Evolutionary conservation across 2,329 filamentous ascomycete genomes (phyloP), one percentile per base, ranked within the genome.

Genomic region (Epichloe uncinata): DNA sequence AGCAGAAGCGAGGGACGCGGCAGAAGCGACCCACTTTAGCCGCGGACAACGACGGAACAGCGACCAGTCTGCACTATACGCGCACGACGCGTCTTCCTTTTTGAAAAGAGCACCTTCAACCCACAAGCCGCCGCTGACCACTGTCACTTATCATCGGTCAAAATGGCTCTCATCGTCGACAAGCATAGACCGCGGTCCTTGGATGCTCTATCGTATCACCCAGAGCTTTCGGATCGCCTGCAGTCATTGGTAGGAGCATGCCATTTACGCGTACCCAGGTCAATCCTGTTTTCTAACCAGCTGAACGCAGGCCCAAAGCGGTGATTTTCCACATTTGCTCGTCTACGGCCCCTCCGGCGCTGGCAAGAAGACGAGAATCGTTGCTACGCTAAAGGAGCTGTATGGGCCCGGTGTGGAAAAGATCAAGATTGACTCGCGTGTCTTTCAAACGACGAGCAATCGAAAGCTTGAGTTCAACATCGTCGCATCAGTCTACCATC

Each of bases 381-480:
- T 96, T 16, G 90, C 93, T 15, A 97, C 91, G 0, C 73, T 98
- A 3, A 95, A 95, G 66, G 91, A 96, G 63, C 77, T 98, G 7
- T 98, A 93, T 67, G 93, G 93, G 0, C 84, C 91, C 0, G 91
- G 93, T 42, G 93, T 95, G n/a, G 94, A 98, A 64, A 97, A 96
- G 76, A 98, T 98, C 76, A 97, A 97, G 73, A 97, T 98, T 69
- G 93, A 98, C 64, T 87, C 89, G 12, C 86, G 93, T 56, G 85
- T 96, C 52, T 98, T 98, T 72, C 90, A 95, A 69, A 97, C 93
- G 1, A 90, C 82, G 20, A 85, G 84, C 63, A 97, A 95, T 68
- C 88, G 93, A 64, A 98, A 98, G 69, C 84, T 98, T 60, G 93
- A 98, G 70, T 98, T 98, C 78, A 98, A 96, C 71, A 95, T 98